Percentiles rank a stretch among this genome's conserved stretches.
phyloP scores from a whole-genome alignment of 352 stramenopile genomes.

The Phytophthora cajani region DNA sequence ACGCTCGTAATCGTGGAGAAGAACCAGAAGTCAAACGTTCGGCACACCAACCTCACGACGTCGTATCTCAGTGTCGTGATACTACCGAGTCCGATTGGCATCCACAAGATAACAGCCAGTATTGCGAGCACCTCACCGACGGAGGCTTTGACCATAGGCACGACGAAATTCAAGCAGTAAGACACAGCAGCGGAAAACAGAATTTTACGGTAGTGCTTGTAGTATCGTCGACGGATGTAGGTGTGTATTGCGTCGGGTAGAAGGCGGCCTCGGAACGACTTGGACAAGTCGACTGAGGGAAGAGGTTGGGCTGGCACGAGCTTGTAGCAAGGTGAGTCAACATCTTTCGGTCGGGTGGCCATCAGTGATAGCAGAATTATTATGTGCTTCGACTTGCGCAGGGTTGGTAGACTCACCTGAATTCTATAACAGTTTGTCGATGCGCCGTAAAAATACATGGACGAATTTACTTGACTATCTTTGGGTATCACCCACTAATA shows the following conservation, averaged over 20 bases:
- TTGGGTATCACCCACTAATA: not conserved
- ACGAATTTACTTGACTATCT: not conserved
- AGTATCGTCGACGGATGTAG: slow-evolving; percentile 28
- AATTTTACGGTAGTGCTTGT: slow-evolving; percentile 27
- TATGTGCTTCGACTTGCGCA: not conserved
- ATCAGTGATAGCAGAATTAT: not conserved
- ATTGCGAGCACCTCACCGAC: slow-evolving; percentile 21
- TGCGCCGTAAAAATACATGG: not conserved
- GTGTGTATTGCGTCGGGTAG: slow-evolving; percentile 26
- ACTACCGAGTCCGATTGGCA: slow-evolving; percentile 39
- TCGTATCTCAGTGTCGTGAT: slow-evolving; percentile 43
- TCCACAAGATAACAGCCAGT: slow-evolving; percentile 24
- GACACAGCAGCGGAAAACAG: slow-evolving; percentile 21
- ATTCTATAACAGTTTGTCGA: no score
- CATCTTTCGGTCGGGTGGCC: not conserved
- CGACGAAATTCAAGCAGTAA: slow-evolving; percentile 29
- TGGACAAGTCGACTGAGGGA: slow-evolving; percentile 43
- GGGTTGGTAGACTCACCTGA: not conserved
- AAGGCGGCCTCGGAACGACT: slow-evolving; percentile 41
- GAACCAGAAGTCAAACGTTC: slow-evolving; percentile 57
- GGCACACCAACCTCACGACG: slow-evolving; percentile 36
- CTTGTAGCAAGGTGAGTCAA: slow-evolving; percentile 14
- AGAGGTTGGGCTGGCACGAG: slow-evolving; percentile 39
- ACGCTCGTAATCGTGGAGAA: slow-evolving; percentile 37
- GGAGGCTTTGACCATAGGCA: slow-evolving; percentile 28